Conservation (phyloP, 2,329 filamentous ascomycete species). For the Blastomyces emzantsi region DNA sequence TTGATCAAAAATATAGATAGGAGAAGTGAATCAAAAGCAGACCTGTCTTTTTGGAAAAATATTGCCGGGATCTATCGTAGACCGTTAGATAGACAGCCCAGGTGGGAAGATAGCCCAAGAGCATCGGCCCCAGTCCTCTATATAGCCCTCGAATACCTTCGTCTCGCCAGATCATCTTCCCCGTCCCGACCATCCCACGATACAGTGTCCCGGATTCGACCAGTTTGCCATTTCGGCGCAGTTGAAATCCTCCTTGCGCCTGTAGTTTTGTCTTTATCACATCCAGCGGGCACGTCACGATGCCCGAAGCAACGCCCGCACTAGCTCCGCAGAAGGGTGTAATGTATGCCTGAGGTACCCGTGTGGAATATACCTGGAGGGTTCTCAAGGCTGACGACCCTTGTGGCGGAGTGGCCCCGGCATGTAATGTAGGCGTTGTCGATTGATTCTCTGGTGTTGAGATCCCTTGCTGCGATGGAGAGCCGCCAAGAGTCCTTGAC, state of each 20-base stretch:
- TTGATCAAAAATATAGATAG: slow-evolving; percentile 11
- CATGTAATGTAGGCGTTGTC: slow-evolving; percentile 19
- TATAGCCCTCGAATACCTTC: slow-evolving; percentile 90
- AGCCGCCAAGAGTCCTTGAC: slow-evolving; percentile 26
- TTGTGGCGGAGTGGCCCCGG: slow-evolving; percentile 24
- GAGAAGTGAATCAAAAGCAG: slow-evolving; percentile 21
- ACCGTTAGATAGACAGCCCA: slow-evolving; percentile 98
- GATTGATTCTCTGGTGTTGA: slow-evolving; percentile 20
- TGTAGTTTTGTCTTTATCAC: slow-evolving; percentile 99
- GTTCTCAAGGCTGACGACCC: slow-evolving; percentile 26
- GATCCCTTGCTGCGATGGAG: slow-evolving; percentile 23
- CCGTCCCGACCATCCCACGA: slow-evolving; percentile 78
- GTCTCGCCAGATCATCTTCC: slow-evolving; percentile 72
- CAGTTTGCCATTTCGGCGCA: slow-evolving; percentile 34
- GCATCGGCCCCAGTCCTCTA: slow-evolving; percentile 84
- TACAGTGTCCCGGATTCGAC: slow-evolving; percentile 54
- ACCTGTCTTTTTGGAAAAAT: slow-evolving; percentile 60
- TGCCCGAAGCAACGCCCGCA: slow-evolving; percentile 83
- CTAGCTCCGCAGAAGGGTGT: slow-evolving; percentile 80
- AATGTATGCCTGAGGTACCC: slow-evolving; percentile 50
- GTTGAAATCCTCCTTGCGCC: slow-evolving; percentile 75
- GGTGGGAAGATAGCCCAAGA: slow-evolving; percentile 90
- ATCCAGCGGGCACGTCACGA: slow-evolving; percentile 94
- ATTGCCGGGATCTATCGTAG: slow-evolving; percentile 80
- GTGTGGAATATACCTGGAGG: slow-evolving; percentile 36